Base-by-base conservation (phyloP, 495 filamentous ascomycete species). In the Podospora pseudopauciseta region DNA sequence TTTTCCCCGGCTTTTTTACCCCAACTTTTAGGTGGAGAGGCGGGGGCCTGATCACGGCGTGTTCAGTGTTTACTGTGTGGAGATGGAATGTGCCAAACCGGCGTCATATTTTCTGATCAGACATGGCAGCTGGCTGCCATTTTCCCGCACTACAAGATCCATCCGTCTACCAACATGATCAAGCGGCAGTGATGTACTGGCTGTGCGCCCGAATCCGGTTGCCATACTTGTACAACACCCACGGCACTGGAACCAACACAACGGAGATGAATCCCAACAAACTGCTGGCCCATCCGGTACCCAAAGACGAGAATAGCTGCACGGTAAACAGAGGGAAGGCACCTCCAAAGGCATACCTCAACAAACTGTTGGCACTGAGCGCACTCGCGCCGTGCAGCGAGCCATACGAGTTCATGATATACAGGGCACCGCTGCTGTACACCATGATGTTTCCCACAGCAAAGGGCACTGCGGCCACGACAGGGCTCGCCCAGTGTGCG, bases 281-380 rank as follows among this genome's bases (percentile, higher is more conserved):
- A 75, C 81, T 85, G 0, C 82, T 86, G 16, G 87, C 87, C 87
- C 87, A 89, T 39, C 78, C 81, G 54, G 82, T 78, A 18, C 85
- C 86, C 2, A 68, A 84, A 87, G 82, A 89, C 85, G 86, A 44
- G 32, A 60, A 60, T 18, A 44, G 86, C 65, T 84, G 82, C 13
- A 86, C 70, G 5, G 85, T 86, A 63, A 88, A 88, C 0, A 92
- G 80, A 4, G 90, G 90, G 69, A 91, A 91, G 6, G 79, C 84
- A 27, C 85, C 86, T 0, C 84, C 88, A 23, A 88, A 67, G 0
- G 76, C 71, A 69, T 92, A 92, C 30, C 90, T 81, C 5, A 86
- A 73, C 27, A 92, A 74, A 13, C 88, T 86, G 67, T 90, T 90
- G 1, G 87, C 87, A 6, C 86, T 87, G 19, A 86, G 71, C 6